Base-by-base conservation (phyloP, 108 stramenopile species). In the Cyclostephanos invisitatus region DNA sequence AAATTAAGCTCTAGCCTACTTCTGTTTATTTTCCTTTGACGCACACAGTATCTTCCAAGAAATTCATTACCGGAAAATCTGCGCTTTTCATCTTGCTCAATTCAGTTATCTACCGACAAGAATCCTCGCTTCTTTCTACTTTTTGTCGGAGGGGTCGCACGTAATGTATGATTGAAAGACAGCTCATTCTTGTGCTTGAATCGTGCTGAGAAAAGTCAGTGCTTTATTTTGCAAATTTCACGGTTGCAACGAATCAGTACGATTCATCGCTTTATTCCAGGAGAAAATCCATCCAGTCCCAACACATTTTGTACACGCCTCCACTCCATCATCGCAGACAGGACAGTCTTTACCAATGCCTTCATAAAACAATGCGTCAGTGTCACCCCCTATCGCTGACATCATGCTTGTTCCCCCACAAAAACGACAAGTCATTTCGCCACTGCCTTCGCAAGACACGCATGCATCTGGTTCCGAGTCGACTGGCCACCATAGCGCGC, bases 321-420 rank as follows among this genome's bases (percentile, higher is more conserved):
- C 71, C 29, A 63, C 14, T 6, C 78, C 78, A 78, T 72, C 78
- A 28, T 72, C 60, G 59, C 78, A 78, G 7, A 78, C 78, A 0
- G 78, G 78, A 29, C 78, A 78, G 49, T 67, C 61, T 28, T 72
- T 59, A 6, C 70, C 71, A 28, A 72, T 72, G 1, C 78, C 77
- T 20, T 61, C 77, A 51, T 57, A 57, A 71, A 78, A 78, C 38
- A 78, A 64, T 57, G 63, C 64, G 53, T 78, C 55, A 0, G 75
- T 77, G 24, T 64, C 44, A 3, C 75, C 67, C 29, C 78, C 78
- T 36, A 78, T 78, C 0, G 49, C 61, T 18, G 71, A 65, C 20
- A 78, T 59, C 54, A 70, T 71, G 14, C 42, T 59, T 17, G 71
- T 72, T 12, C 70, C 78, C 25, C 65, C 78, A 44, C 78, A 78